Base-by-base conservation (phyloP, 352 stramenopile species). In the Phytophthora hybrid region DNA sequence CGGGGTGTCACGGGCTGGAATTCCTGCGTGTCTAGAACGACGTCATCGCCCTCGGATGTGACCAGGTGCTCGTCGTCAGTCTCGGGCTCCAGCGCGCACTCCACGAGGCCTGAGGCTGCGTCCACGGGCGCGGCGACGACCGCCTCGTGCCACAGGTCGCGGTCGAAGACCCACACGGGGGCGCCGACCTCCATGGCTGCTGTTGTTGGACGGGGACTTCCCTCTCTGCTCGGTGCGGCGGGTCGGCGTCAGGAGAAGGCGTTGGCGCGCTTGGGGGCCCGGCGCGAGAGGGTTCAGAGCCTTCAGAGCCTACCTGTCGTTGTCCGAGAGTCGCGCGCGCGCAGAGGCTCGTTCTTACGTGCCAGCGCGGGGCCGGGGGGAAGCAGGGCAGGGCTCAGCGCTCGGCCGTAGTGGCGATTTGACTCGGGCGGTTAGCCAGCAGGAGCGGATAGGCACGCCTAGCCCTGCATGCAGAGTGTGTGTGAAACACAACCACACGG, bases 81-180 rank as follows among this genome's bases (percentile, higher is more conserved):
- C 32, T 93, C 84, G 4, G 77, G 74, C 59, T 90, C 85, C 21
- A 93, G 61, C 29, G 79, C 63, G 63, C 87, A 94, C 62, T 90
- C 81, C 44, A 94, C 67, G 26, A 69, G 73, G 39, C 78, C 83
- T 1, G 71, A 69, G n/a, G 69, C 62, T 3, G 78, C 62, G 66
- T 93, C 72, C n/a, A 84, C 59, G 19, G 76, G 63, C 2, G 69
- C 65, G 18, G 88, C 32, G 19, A 96, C 85, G 9, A 88, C 78
- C n/a, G 88, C 89, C 41, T 91, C 86, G 65, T 82, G 84, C 89
- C 89, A 96, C 46, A 93, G n/a, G 32, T 84, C 71, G 51, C 82
- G 71, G 57, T 92, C 80, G 51, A 93, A 87, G 67, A 92, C 86
- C 89, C 89, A 96, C 53, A 96, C 87, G 41, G 86, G 72, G 18